Base-by-base conservation (phyloP, 2,329 filamentous ascomycete species). In the Chaetomium globosum region DNA sequence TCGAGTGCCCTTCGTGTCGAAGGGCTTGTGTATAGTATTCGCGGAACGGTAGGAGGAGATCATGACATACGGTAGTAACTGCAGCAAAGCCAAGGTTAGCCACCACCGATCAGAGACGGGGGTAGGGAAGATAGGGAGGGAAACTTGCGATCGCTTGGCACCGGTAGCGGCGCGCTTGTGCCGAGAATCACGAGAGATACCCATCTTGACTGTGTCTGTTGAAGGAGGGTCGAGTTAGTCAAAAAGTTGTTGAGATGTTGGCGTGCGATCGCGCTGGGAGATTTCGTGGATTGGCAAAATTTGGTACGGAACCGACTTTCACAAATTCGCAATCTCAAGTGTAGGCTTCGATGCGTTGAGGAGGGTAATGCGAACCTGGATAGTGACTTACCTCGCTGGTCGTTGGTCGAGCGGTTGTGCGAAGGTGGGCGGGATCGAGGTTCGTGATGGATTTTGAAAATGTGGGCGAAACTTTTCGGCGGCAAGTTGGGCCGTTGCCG, bases 151-250 rank as follows among this genome's bases (percentile, higher is more conserved):
- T 82, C 91, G 89, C 91, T 99, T 99, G 80, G 96, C 95, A 88
- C 95, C 96, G 82, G 96, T 91, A 83, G 94, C 93, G 84, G 93
- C 93, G 86, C 95, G 93, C 91, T 99, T 99, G 90, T 99, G 95
- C 87, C 95, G 93, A 82, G 93, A 97, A 86, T 98, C 94, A 87
- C 95, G 92, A 85, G 94, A 97, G 87, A 99, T 98, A 99, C 95
- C 91, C 91, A 94, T 94, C 85, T 89, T 91, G 90, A 88, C 89
- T 84, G 84, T 85, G 85, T 85, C 85, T 89, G 81, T 55, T 73
- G 76, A 73, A 64, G 67, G 69, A 65, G 63, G 67, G 65, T 73
- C 67, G 66, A 68, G 36, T 71, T 70, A 72, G 67, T 59, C 26
- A 48, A 33, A 4, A 43, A 43, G 28, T 59, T 67, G 61, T 61